phyloP scores from a whole-genome alignment of 2,329 filamentous ascomycete species.

The Alternaria sp. region DNA sequence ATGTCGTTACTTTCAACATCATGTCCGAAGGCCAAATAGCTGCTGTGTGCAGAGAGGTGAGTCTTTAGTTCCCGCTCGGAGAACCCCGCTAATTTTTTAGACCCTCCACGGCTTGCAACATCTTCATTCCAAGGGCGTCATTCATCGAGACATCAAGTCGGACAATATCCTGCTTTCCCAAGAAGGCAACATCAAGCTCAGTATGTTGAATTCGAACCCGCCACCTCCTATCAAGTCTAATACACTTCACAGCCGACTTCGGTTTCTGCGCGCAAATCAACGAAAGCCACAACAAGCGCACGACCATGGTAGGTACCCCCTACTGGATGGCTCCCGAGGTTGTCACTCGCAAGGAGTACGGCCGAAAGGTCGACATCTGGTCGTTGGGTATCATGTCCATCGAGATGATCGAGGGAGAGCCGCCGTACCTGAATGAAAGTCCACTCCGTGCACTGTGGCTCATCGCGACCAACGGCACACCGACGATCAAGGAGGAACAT shows the following conservation, averaged over 20 bases:
- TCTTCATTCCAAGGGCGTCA: slow-evolving; percentile 95
- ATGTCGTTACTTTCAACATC: slow-evolving; percentile 98
- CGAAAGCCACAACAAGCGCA: slow-evolving; percentile 94
- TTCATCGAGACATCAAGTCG: slow-evolving; percentile 98
- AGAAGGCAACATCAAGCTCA: slow-evolving; percentile 96
- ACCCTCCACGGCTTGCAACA: slow-evolving; percentile 91
- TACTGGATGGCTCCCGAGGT: slow-evolving; percentile 99
- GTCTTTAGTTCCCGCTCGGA: slow-evolving; percentile 19
- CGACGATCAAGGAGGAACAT: slow-evolving; percentile 91
- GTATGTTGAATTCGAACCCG: slow-evolving; percentile 59
- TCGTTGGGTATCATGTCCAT: slow-evolving; percentile 99
- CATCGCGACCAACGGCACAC: slow-evolving; percentile 96
- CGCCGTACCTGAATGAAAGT: slow-evolving; percentile 94
- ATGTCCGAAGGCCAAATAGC: slow-evolving; percentile 99
- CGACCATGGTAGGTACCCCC: slow-evolving; percentile 97
- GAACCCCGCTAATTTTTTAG: slow-evolving; percentile 44
- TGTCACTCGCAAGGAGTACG: slow-evolving; percentile 96
- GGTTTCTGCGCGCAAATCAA: slow-evolving; percentile 99
- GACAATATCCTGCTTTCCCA: slow-evolving; percentile 95
- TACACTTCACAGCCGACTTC: slow-evolving; percentile 75
- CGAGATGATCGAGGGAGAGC: slow-evolving; percentile 99
- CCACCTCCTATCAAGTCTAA: slow-evolving; percentile 1
- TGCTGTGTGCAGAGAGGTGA: slow-evolving; percentile 84
- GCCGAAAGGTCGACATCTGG: slow-evolving; percentile 98
- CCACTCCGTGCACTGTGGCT: slow-evolving; percentile 91